Percentiles rank a stretch among this genome's conserved stretches.
Evolutionary conservation across 164 flowering plant species (phyloP).

Genomic region (Litsea cubeba): DNA sequence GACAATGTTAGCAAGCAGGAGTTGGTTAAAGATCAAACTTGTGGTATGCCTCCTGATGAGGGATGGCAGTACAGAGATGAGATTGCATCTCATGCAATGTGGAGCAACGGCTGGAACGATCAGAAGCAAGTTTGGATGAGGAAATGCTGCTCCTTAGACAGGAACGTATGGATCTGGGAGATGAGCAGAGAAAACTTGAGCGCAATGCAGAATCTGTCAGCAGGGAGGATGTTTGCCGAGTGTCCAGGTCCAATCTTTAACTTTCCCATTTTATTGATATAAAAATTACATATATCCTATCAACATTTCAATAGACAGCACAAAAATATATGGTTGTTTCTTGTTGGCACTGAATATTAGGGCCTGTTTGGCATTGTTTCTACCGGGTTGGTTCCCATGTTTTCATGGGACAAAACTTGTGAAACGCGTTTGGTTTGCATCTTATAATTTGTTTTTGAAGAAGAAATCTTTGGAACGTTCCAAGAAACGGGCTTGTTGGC

Average conservation of each 20-base stretch:
- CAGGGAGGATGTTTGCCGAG: conserved; percentile 88
- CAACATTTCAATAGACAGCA: background rate
- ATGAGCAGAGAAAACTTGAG: conserved; percentile 82
- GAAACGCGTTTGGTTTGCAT: too few relatives aligned
- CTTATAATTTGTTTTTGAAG: too few relatives aligned
- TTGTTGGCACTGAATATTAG: background rate
- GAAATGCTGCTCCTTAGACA: conserved; percentile 49
- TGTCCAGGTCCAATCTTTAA: conserved; percentile 68
- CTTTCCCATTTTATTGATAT: background rate
- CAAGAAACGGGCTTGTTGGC: too few relatives aligned
- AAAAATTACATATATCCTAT: background rate
- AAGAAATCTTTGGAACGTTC: too few relatives aligned
- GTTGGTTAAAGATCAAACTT: conserved; percentile 14
- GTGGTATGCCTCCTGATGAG: conserved; percentile 12
- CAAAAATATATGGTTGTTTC: background rate
- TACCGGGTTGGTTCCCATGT: too few relatives aligned
- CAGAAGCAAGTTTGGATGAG: conserved; percentile 52
- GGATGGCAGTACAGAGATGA: conserved; percentile 12
- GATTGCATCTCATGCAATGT: conserved; percentile 10
- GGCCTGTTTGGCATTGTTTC: background rate
- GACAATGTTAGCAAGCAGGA: conserved; percentile 15
- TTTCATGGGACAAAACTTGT: too few relatives aligned
- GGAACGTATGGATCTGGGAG: conserved; percentile 52
- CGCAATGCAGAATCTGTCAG: conserved; percentile 92
- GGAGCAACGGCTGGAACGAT: conserved; percentile 21